These are phyloP conservation scores for Rhizopogon sp. DNA, from an alignment of 768 basidiomycete species.

Conservation along the genomic window DNA sequence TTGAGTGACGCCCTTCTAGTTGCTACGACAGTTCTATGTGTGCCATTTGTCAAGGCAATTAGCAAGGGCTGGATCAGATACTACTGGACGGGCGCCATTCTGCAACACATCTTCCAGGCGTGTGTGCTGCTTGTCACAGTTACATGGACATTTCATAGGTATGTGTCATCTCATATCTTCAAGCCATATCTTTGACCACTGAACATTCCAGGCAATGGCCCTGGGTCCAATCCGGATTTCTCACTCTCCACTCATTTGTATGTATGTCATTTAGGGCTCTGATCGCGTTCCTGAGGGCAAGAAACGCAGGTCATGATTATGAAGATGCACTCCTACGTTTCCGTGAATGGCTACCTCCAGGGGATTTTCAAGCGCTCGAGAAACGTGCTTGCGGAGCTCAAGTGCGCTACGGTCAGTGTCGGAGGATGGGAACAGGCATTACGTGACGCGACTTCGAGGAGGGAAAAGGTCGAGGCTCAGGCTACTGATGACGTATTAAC, in stretches of 20 bases:
- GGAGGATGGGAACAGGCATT: slow-evolving; percentile 71
- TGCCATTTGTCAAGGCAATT: slow-evolving; percentile 78
- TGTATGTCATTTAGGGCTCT: slow-evolving; percentile 15
- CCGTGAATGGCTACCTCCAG: slow-evolving; percentile 82
- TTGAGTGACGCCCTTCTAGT: slow-evolving; percentile 83
- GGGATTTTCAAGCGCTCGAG: slow-evolving; percentile 43
- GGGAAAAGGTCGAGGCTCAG: slow-evolving; percentile 20
- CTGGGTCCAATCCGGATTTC: slow-evolving; percentile 93
- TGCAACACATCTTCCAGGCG: slow-evolving; percentile 83
- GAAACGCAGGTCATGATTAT: slow-evolving; percentile 69
- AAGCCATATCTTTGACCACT: neutral
- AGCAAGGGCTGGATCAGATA: slow-evolving; percentile 78
- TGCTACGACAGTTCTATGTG: slow-evolving; percentile 66
- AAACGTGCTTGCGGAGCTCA: slow-evolving; percentile 38
- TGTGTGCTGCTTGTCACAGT: slow-evolving; percentile 67
- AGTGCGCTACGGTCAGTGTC: slow-evolving; percentile 33
- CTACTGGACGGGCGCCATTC: slow-evolving; percentile 63
- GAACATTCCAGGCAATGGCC: slow-evolving; percentile 71
- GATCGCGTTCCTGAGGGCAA: neutral
- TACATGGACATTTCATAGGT: slow-evolving; percentile 89
- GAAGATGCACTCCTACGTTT: slow-evolving; percentile 95
- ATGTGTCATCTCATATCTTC: slow-evolving; percentile 9
- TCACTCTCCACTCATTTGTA: slow-evolving; percentile 82
- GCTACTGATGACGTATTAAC: slow-evolving; percentile 9
- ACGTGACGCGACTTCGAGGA: slow-evolving; percentile 36